Evolutionary conservation across 768 basidiomycete species (phyloP).

Genomic region (Lactarius sp.): DNA sequence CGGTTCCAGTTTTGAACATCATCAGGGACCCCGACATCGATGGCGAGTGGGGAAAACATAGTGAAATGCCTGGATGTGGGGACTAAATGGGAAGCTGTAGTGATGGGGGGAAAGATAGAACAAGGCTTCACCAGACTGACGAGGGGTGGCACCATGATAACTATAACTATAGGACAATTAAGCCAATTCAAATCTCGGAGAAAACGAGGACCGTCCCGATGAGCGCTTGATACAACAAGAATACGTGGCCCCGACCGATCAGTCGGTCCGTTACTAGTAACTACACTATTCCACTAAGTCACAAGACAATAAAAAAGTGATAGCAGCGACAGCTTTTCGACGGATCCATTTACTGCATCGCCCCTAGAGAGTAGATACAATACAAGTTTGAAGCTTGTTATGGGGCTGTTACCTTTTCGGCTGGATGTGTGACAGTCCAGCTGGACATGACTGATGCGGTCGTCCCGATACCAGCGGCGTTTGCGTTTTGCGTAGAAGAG

Average conservation of each 20-base stretch:
- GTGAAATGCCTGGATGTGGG: not conserved
- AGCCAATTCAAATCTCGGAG: not conserved
- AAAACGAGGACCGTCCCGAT: conserved; percentile 10
- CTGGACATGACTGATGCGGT: conserved; percentile 4
- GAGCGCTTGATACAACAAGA: not conserved
- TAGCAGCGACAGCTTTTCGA: not conserved
- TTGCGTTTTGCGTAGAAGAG: too few relatives aligned
- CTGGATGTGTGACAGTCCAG: too few relatives aligned
- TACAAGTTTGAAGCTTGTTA: not conserved
- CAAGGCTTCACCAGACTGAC: not conserved
- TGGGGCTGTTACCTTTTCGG: too few relatives aligned
- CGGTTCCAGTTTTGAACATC: conserved; percentile 22
- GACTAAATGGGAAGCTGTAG: not conserved
- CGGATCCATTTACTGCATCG: not conserved
- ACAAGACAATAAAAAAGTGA: not conserved
- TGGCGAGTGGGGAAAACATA: not conserved
- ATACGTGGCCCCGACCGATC: not conserved
- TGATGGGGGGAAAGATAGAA: conserved; percentile 1
- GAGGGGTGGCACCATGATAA: conserved; percentile 4
- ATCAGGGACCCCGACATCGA: conserved; percentile 8
- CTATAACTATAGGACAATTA: conserved; percentile 12
- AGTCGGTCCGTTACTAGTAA: too few relatives aligned
- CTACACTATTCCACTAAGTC: too few relatives aligned
- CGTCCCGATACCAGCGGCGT: not conserved
- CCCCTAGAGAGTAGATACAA: not conserved